Base-by-base conservation (phyloP, 2,329 filamentous ascomycete species). In the Trichoderma aggressivum region DNA sequence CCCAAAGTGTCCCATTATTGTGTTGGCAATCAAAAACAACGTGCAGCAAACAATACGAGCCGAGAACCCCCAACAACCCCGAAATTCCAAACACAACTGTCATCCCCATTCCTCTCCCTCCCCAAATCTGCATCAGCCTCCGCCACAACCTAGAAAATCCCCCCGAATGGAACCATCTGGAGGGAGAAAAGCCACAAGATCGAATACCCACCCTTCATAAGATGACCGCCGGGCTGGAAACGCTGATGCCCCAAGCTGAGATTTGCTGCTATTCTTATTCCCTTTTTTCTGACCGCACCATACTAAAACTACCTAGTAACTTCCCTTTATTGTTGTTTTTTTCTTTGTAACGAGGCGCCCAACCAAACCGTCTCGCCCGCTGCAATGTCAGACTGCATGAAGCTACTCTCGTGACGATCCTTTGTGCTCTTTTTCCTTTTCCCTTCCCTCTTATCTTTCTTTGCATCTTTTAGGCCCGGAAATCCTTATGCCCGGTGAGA, bases 371-470 rank as follows among this genome's bases (percentile, higher is more conserved):
- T 36, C 47, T 65, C 62, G 14, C 30, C 43, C 47, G 28, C 30
- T 55, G 62, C 47, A 65, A 65, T 65, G 58, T 53, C 62, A 55
- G 43, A 65, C 62, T 63, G 39, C 61, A 50, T 50, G 26, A n/a
- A 43, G 61, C 61, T 32, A 50, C 39, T 18, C 62, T 55, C 62
- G 62, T 65, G 62, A 55, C 24, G 62, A 65, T 34, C 61, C 61
- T 50, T 24, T 24, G 2, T 7, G 36, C 36, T 39, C 16, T 32
- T 32, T 7, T 32, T n/a, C n/a, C 0, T 24, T n/a, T 47, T 10
- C 6, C 14, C 12, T 26, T 18, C 14, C 3, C 39, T 47, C n/a
- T 55, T 28, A 18, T 56, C 7, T 56, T 56, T 56, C 18, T 55
- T 8, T 26, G n/a, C n/a, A n/a, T n/a, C n/a, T 18, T 18, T 56